Evolutionary conservation across 257 asterid species (phyloP).

Genomic region (Fraxinus excelsior): DNA sequence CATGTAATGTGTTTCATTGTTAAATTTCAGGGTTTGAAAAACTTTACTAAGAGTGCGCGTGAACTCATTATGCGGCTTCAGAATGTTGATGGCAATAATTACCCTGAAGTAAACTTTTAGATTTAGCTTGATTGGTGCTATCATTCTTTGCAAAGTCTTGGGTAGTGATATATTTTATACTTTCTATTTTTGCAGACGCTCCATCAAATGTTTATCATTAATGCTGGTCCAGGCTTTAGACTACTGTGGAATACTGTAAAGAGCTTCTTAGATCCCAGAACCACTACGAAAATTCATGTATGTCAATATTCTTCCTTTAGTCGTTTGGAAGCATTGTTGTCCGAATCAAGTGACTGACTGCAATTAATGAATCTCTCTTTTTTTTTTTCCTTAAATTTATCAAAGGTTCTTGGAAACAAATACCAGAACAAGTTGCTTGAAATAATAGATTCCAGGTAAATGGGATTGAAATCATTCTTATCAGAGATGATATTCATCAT

Average conservation of each 20-base stretch:
- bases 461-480: slow-evolving; percentile 19
- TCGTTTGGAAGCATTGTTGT: slow-evolving; percentile 3
- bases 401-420: slow-evolving; percentile 74
- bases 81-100: slow-evolving; percentile 87
- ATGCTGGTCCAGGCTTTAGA: slow-evolving; percentile 87
- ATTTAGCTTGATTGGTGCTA: slow-evolving; percentile 24
- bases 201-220: slow-evolving; percentile 79
- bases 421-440: slow-evolving; percentile 82
- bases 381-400: slow-evolving; percentile 25
- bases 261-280: slow-evolving; percentile 68
- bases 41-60: slow-evolving; percentile 69
- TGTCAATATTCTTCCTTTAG: slow-evolving; percentile 28
- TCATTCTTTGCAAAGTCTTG: slow-evolving; percentile 17
- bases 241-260: slow-evolving; percentile 71
- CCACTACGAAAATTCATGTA: slow-evolving; percentile 75
- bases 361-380: slow-evolving; percentile 15
- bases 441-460: slow-evolving; percentile 68
- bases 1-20: slow-evolving; percentile 20
- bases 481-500: neutral
- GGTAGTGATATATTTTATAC: slow-evolving; percentile 22
- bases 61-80: slow-evolving; percentile 75
- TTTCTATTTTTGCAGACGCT: slow-evolving; percentile 57
- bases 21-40: slow-evolving; percentile 65
- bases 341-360: slow-evolving; percentile 19
- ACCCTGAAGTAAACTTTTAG: slow-evolving; percentile 67